phyloP scores from a whole-genome alignment of 495 filamentous ascomycete species.

The Penicillium bialowiezense region DNA sequence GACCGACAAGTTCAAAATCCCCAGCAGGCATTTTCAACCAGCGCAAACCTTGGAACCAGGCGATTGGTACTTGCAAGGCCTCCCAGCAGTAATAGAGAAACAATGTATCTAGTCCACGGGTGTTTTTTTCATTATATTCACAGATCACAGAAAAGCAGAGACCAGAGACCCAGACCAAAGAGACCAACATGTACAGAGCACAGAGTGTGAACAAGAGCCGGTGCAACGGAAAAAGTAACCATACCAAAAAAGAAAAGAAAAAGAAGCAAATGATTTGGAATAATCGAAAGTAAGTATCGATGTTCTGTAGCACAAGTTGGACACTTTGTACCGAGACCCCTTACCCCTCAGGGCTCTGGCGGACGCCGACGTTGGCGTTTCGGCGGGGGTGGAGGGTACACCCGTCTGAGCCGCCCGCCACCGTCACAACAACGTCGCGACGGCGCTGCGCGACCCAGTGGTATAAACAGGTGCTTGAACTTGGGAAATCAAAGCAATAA shows the following conservation, averaged over 20 bases:
- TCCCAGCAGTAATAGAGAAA: too few species aligned
- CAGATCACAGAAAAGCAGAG: too few species aligned
- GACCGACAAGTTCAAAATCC: neutral
- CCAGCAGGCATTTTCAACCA: too few species aligned
- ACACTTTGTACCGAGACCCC: neutral
- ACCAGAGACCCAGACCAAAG: too few species aligned
- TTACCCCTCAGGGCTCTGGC: constrained; percentile 1
- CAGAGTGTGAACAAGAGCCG: neutral
- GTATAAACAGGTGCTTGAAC: too few species aligned
- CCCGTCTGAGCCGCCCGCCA: neutral
- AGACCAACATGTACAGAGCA: neutral
- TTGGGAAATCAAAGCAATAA: too few species aligned
- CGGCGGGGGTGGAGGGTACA: constrained; percentile 1
- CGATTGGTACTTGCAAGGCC: too few species aligned
- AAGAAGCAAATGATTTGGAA: neutral
- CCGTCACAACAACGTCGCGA: neutral
- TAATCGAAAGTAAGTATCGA: neutral
- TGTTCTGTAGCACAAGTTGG: neutral
- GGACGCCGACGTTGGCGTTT: constrained; percentile 1
- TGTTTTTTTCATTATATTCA: too few species aligned
- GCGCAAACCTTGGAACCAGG: too few species aligned
- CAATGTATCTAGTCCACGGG: too few species aligned
- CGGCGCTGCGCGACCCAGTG: neutral
- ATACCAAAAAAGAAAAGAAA: neutral
- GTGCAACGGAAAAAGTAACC: neutral